These are phyloP conservation scores for Neophaeococcomyces aloes DNA, from an alignment of 2,329 filamentous ascomycete genomes.

Conservation along the genomic window DNA sequence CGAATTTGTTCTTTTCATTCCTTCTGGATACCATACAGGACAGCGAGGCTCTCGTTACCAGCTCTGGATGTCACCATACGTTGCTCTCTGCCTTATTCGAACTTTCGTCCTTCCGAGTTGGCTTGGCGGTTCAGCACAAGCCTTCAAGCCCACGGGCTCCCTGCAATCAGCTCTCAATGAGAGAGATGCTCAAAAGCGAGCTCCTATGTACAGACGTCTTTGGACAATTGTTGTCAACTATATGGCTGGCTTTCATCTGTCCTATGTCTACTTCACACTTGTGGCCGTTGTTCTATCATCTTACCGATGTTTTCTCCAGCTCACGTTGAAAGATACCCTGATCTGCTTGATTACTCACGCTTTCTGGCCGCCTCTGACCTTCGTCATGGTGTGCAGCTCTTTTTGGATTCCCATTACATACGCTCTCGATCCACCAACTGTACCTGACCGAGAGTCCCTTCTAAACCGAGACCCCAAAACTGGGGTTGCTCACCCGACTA, in stretches of 20 bases:
- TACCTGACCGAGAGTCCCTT: slow-evolving; percentile 49
- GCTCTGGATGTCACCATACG: slow-evolving; percentile 55
- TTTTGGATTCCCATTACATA: slow-evolving; percentile 52
- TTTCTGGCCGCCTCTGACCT: slow-evolving; percentile 52
- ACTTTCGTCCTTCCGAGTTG: slow-evolving; percentile 49
- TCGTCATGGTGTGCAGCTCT: slow-evolving; percentile 45
- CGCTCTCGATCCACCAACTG: slow-evolving; percentile 48
- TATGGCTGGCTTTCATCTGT: slow-evolving; percentile 45
- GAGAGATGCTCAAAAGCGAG: slow-evolving; percentile 36
- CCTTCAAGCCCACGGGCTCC: slow-evolving; percentile 52
- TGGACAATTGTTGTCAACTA: slow-evolving; percentile 47
- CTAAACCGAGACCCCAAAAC: slow-evolving; percentile 43
- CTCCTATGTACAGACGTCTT: slow-evolving; percentile 41
- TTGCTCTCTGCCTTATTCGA: slow-evolving; percentile 47
- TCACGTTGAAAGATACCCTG: slow-evolving; percentile 33
- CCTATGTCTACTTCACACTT: slow-evolving; percentile 45
- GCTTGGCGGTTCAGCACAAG: slow-evolving; percentile 49
- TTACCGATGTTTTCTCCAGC: slow-evolving; percentile 41
- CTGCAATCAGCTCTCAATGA: slow-evolving; percentile 48
- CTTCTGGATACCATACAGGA: slow-evolving; percentile 49
- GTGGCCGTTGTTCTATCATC: slow-evolving; percentile 41
- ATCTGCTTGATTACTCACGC: slow-evolving; percentile 49
- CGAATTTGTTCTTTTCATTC: slow-evolving; percentile 49
- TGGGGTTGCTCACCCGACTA: slow-evolving; percentile 38
- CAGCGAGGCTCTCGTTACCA: slow-evolving; percentile 47